These are phyloP conservation scores for Trichoderma harzianum DNA, from an alignment of 2,329 filamentous ascomycete species.

Conservation along the genomic window DNA sequence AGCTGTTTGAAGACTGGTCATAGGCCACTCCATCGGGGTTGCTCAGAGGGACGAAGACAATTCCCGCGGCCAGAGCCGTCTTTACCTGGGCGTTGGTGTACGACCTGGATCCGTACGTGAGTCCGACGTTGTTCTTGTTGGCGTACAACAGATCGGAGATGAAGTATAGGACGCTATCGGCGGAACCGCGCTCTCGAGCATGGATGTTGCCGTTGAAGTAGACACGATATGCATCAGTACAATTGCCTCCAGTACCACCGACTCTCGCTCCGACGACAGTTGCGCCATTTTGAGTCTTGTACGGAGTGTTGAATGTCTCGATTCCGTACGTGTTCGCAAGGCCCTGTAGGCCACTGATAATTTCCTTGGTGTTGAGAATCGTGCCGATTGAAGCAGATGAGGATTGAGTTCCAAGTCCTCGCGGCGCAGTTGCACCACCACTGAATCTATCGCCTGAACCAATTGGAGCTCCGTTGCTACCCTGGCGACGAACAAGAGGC, in stretches of 20 bases:
- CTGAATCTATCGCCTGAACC: slow-evolving; percentile 2
- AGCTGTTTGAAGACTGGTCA: slow-evolving; percentile 47
- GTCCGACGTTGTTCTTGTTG: slow-evolving; percentile 44
- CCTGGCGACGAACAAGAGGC: slow-evolving; percentile 3
- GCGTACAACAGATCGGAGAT: slow-evolving; percentile 55
- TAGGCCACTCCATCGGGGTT: slow-evolving; percentile 54
- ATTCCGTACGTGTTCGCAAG: slow-evolving; percentile 1
- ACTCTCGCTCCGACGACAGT: slow-evolving; percentile 1
- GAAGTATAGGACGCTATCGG: slow-evolving; percentile 57
- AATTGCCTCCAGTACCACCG: neutral
- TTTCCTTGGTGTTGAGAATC: neutral
- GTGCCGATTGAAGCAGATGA: slow-evolving; percentile 5
- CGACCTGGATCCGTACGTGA: slow-evolving; percentile 49
- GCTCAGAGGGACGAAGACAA: slow-evolving; percentile 51
- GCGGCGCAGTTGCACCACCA: neutral
- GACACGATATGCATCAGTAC: slow-evolving; percentile 27
- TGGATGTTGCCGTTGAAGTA: slow-evolving; percentile 54
- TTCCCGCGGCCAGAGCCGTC: slow-evolving; percentile 48
- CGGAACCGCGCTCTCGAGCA: slow-evolving; percentile 55
- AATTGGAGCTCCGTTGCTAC: slow-evolving; percentile 1
- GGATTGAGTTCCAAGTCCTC: slow-evolving; percentile 1
- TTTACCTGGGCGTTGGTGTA: slow-evolving; percentile 53
- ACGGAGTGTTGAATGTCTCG: neutral
- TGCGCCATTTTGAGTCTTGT: slow-evolving; percentile 1
- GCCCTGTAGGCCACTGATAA: neutral